Evolutionary conservation across 1,284 basidiomycete species (phyloP), one percentile per base, ranked within the genome.

Genomic region (Anthracocystis setariae): DNA sequence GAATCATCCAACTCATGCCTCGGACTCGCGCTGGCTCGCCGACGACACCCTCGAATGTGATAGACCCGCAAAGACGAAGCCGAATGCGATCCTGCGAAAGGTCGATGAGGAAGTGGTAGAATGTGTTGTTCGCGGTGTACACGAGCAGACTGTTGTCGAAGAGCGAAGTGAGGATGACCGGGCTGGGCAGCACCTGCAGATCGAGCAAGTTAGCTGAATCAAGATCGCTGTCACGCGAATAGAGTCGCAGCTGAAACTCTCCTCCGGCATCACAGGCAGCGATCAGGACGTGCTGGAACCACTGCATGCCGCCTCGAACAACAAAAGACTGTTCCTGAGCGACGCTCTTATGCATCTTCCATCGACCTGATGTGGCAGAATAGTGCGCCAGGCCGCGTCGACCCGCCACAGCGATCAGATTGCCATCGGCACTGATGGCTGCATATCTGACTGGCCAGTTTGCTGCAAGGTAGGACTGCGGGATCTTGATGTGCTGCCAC

Each of bases 391-490:
- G 85, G 0, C 96, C 96, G 49, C 92, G 87, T 24, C 92, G 87
- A 2, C 96, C 96, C 20, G 96, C 95, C 15, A 98, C 89, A 3
- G 96, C 96, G 72, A 98, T 90, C 21, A 98, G 86, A 48, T 91
- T 88, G 2, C 94, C 96, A 80, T 98, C 96, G 35, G 87, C 88
- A 58, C 93, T 96, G 59, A 98, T 88, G 5, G 92, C 91, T 7
- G 94, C 94, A 81, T 94, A 96, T 38, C 90, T 89, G 40, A 98
- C 90, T 0, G 96, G 96, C 92, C 95, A 97, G 77, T 98, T 96
- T 13, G 89, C 87, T 0, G 93, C 88, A 37, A 98, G 85, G 84
- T 98, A 99, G 20, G 86, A 85, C 76, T 91, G 89, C 0, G 96
- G 96, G n/a, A 98, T 89, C 89, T 92, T 67, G 49, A 77, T 54